Evolutionary conservation across 1,284 basidiomycete genomes (phyloP).

Genomic region (Prillingera fragicola): DNA sequence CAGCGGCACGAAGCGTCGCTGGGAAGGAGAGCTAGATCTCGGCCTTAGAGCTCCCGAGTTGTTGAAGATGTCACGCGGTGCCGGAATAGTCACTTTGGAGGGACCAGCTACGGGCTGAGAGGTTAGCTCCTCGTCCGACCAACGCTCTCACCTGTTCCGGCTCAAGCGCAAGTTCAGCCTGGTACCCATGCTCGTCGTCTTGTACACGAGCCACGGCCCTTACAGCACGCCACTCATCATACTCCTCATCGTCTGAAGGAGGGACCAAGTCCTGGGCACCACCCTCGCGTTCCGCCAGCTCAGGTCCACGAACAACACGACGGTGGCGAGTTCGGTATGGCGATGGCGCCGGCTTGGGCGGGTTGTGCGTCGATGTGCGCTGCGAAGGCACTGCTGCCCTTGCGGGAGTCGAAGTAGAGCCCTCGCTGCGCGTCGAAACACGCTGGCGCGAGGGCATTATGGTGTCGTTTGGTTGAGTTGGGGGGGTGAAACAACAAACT

Average conservation of each 20-base stretch:
- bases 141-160: not conserved
- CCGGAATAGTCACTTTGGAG: not conserved
- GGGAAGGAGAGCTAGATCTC: too few species aligned
- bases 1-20: not conserved
- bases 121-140: not conserved
- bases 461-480: too few species aligned
- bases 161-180: not conserved
- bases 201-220: not conserved
- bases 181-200: not conserved
- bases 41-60: too few species aligned
- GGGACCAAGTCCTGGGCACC: constrained; percentile 31
- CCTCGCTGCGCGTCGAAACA: too few species aligned
- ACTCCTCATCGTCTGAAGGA: constrained; percentile 42
- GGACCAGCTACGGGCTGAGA: not conserved
- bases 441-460: too few species aligned
- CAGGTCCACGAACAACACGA: constrained; percentile 8
- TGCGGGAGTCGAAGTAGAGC: too few species aligned
- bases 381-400: too few species aligned
- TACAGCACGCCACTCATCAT: constrained; percentile 29
- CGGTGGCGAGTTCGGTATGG: constrained; percentile 14
- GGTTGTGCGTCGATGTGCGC: too few species aligned
- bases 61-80: too few species aligned
- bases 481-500: too few species aligned
- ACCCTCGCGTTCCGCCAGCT: constrained; percentile 9
- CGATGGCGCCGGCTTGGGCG: too few species aligned